Percentiles rank a stretch among this genome's conserved stretches.
These are phyloP conservation scores for Zasmidium citrigriseum DNA, from an alignment of 2,329 filamentous ascomycete genomes.

Conservation along the genomic window DNA sequence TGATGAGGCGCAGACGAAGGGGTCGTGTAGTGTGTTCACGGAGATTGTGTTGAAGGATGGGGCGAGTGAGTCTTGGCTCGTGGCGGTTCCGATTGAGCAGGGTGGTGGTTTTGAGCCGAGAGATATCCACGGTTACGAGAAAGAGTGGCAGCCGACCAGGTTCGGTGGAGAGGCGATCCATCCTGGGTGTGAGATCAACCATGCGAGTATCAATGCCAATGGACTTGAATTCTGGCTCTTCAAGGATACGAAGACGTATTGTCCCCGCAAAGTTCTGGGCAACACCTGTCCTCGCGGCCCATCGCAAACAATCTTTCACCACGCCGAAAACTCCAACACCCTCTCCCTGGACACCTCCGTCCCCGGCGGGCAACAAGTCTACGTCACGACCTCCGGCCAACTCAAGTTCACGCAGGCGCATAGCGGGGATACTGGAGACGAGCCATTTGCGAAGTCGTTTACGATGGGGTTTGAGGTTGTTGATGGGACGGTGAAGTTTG, in stretches of 20 bases:
- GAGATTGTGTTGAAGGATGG: conserved; percentile 2
- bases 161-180: conserved; percentile 26
- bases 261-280: conserved; percentile 19
- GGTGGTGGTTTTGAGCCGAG: too few relatives aligned
- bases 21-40: conserved; percentile 11
- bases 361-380: conserved; percentile 34
- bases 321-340: conserved; percentile 19
- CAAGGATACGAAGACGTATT: conserved; percentile 30
- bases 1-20: conserved; percentile 8
- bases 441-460: too few relatives aligned
- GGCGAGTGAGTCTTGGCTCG: conserved; percentile 8
- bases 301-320: conserved; percentile 27
- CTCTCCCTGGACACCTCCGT: conserved; percentile 26
- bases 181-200: conserved; percentile 29
- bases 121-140: too few relatives aligned
- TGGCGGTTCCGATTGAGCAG: neutral
- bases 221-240: conserved; percentile 27
- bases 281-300: conserved; percentile 6
- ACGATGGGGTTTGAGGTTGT: too few relatives aligned
- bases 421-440: conserved; percentile 4
- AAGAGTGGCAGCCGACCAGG: neutral
- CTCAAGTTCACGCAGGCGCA: conserved; percentile 16
- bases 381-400: conserved; percentile 21
- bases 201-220: conserved; percentile 27
- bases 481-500: too few relatives aligned